phyloP scores from a whole-genome alignment of 768 basidiomycete genomes.

The Boletus barrowsii region DNA sequence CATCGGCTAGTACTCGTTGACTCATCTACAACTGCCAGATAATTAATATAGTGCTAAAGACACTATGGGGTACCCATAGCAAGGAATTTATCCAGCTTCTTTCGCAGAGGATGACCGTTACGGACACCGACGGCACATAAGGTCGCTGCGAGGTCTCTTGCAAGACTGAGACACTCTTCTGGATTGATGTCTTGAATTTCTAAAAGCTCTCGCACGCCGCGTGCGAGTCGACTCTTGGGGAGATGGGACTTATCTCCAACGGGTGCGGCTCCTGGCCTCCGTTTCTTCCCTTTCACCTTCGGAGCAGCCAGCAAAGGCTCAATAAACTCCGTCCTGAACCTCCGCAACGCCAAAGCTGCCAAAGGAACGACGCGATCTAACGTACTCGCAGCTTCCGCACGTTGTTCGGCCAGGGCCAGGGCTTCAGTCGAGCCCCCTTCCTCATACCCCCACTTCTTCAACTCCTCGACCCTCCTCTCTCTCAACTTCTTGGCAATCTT shows the following conservation, averaged over 20 bases:
- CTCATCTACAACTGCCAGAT: neutral
- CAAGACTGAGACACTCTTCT: conserved; percentile 46
- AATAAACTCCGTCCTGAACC: conserved; percentile 69
- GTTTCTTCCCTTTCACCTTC: conserved; percentile 51
- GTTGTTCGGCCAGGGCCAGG: conserved; percentile 58
- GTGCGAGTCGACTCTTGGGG: conserved; percentile 66
- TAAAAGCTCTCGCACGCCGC: conserved; percentile 62
- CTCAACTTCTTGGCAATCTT: conserved; percentile 55
- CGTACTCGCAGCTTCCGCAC: conserved; percentile 71
- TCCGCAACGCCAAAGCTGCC: conserved; percentile 60
- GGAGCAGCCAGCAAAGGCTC: conserved; percentile 67
- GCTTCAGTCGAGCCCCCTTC: conserved; percentile 48
- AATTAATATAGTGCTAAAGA: conserved; percentile 1
- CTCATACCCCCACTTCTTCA: conserved; percentile 69
- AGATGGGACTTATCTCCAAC: conserved; percentile 35
- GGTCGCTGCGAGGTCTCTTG: conserved; percentile 47
- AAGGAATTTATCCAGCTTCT: conserved; percentile 60
- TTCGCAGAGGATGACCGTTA: conserved; percentile 64
- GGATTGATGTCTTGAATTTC: conserved; percentile 48
- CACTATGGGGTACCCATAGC: conserved; percentile 7
- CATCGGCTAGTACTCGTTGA: neutral
- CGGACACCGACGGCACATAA: conserved; percentile 56
- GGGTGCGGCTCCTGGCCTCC: conserved; percentile 47
- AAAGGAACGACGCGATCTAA: conserved; percentile 65
- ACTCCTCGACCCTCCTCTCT: conserved; percentile 58